Evolutionary conservation across 129 eudicot genomes (phyloP), one percentile per base, ranked within the genome.

Genomic region (Solidago caesia): DNA sequence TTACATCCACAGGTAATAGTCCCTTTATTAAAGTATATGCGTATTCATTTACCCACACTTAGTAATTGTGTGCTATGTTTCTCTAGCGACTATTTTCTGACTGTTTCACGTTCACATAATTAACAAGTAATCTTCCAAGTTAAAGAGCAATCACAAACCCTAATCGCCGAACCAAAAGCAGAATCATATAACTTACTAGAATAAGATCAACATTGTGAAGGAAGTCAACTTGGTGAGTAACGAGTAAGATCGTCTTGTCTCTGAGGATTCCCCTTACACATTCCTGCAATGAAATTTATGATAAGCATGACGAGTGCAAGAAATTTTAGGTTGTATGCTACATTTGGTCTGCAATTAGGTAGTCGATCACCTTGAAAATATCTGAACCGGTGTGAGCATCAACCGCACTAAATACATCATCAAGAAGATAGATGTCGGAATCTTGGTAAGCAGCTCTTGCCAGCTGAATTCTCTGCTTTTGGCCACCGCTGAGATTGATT

Each of bases 201-300:
- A 87, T 87, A 1, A 51, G 75, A 67, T 87, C 88, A 47, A 84
- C 86, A 64, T 84, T 79, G 58, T 84, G 88, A 63, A 87, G 81
- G 71, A 87, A 87, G 57, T 87, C 91, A 47, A 87, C 88, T 81
- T 87, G 91, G 75, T 87, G 91, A 1, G 91, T 87, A 8, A 87
- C 91, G 1, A 87, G 91, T 52, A 87, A 74, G 62, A 87, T 75
- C 10, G 91, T 84, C 74, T 84, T 87, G 57, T 84, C 71, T 64
- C 73, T 65, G 5, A 87, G 86, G 44, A 68, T 83, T 44, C 84
- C 86, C 59, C 86, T 78, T 25, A 87, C 81, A 76, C 88, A 86
- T 64, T 83, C 91, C 91, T 86, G 77, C 47, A 80, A 75, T 51
- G 11, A 44, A 11, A 62, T 29, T n/a, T 21, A 21, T 21, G 21